These are phyloP conservation scores for Neofusicoccum ribis DNA, from an alignment of 2,329 filamentous ascomycete species.

Conservation along the genomic window DNA sequence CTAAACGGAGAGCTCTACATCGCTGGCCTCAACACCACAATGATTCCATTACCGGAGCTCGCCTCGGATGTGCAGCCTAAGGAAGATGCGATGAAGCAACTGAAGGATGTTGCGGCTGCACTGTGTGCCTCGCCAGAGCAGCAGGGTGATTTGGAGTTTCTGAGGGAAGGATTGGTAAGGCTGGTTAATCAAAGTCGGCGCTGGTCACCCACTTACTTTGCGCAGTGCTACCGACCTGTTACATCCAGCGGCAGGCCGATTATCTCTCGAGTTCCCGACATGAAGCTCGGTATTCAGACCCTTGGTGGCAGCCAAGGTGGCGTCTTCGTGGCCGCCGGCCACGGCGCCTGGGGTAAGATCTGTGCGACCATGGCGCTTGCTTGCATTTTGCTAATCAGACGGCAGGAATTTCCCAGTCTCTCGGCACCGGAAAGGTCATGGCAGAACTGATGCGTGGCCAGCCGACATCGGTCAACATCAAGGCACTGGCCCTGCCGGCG, in stretches of 20 bases:
- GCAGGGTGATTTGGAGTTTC: conserved; percentile 58
- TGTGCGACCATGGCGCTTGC: not conserved
- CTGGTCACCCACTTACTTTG: not conserved
- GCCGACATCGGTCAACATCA: conserved; percentile 60
- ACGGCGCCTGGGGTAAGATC: conserved; percentile 70
- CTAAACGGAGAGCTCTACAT: conserved; percentile 69
- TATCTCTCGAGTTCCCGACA: conserved; percentile 58
- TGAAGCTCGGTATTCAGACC: conserved; percentile 55
- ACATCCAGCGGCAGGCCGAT: conserved; percentile 65
- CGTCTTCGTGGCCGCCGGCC: conserved; percentile 70
- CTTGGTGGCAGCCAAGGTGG: conserved; percentile 53
- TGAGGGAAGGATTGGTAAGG: conserved; percentile 60
- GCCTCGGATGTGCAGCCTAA: conserved; percentile 55
- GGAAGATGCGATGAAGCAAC: conserved; percentile 47
- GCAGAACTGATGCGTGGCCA: conserved; percentile 67
- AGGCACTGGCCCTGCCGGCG: conserved; percentile 44
- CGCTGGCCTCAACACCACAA: conserved; percentile 66
- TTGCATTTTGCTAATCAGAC: not conserved
- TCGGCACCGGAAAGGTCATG: conserved; percentile 71
- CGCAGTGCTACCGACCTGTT: conserved; percentile 68
- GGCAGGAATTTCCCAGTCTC: conserved; percentile 39
- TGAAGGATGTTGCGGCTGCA: conserved; percentile 51
- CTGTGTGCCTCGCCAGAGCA: conserved; percentile 49
- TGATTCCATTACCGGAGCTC: conserved; percentile 59
- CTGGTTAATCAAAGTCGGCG: not conserved